Evolutionary conservation across 495 filamentous ascomycete species (phyloP), one percentile per base, ranked within the genome.

Genomic region (Penicillium paxilli): DNA sequence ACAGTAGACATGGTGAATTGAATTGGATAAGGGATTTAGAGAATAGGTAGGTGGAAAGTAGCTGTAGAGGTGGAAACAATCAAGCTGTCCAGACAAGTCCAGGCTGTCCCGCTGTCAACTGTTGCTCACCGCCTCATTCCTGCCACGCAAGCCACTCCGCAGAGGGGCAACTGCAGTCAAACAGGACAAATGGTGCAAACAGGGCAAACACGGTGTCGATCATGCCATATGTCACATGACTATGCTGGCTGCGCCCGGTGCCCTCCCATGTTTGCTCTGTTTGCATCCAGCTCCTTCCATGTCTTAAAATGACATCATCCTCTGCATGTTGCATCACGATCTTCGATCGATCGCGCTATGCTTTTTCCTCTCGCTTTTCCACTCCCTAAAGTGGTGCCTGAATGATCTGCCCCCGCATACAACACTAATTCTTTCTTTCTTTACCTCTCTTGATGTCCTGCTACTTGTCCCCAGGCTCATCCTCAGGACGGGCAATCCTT

Each of bases 221-320:
- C 35, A 38, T 16, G n/a, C 35, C 35, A 38, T 38, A 3, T 19
- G 3, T 16, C 35, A 38, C 35, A 16, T 38, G 35, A 38, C 35
- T n/a, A 16, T 38, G 17, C 17, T 16, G 35, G 11, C 35, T 32
- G 30, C n/a, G 11, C n/a, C 17, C 35, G 22, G 32, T 28, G n/a
- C n/a, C n/a, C n/a, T n/a, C n/a, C n/a, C n/a, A 37, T 9, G 35
- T 30, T 52, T 42, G 48, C 25, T 47, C 0, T 23, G 25, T 55
- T 51, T 54, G 20, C 35, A 40, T 54, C 42, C 28, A n/a, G 7
- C 28, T 46, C 32, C 45, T 53, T 45, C 21, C 23, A n/a, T n/a
- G n/a, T n/a, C 45, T 24, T 30, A 33, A 7, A 9, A 14, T 44
- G 62, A 74, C 70, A 66, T 76, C 68, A 73, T 69, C 41, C 54